These are phyloP conservation scores for apple (Malus domestica) DNA, from an alignment of 306 rosid genomes.

Conservation along the genomic window DNA sequence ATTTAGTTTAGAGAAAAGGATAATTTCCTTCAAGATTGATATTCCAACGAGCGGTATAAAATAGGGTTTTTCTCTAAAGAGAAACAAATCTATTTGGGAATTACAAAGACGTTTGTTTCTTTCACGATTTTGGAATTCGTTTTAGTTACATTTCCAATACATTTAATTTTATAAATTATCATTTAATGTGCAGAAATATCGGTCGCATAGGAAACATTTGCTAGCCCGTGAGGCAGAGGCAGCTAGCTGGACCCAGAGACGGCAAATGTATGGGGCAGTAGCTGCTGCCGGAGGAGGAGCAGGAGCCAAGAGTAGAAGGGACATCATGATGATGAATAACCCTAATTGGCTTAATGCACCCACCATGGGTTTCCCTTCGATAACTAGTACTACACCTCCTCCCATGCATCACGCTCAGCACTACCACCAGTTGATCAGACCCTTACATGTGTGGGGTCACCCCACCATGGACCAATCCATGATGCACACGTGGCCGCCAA, in stretches of 20 bases:
- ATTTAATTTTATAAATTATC: neutral
- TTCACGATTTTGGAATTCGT: neutral
- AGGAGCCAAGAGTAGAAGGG: conserved; percentile 29
- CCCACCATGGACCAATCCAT: conserved; percentile 59
- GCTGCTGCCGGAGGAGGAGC: conserved; percentile 4
- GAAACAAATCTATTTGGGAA: neutral
- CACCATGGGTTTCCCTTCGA: conserved; percentile 64
- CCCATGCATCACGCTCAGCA: conserved; percentile 16
- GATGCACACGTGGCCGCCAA: conserved; percentile 61
- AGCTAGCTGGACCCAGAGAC: conserved; percentile 75
- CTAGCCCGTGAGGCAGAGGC: conserved; percentile 94
- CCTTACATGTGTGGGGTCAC: conserved; percentile 97
- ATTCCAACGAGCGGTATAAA: neutral
- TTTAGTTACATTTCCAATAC: neutral
- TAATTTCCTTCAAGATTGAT: neutral
- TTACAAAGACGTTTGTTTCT: neutral
- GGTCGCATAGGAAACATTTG: conserved; percentile 88
- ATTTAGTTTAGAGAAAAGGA: neutral
- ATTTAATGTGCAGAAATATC: conserved; percentile 54
- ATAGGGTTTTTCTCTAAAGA: neutral
- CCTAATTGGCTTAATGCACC: conserved; percentile 45
- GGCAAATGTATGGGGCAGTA: conserved; percentile 39
- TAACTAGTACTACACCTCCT: neutral
- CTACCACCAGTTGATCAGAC: conserved; percentile 54
- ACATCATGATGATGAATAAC: neutral